Evolutionary conservation across 2,329 filamentous ascomycete species (phyloP), one percentile per base, ranked within the genome.

Genomic region (Amylocarpus encephaloides): DNA sequence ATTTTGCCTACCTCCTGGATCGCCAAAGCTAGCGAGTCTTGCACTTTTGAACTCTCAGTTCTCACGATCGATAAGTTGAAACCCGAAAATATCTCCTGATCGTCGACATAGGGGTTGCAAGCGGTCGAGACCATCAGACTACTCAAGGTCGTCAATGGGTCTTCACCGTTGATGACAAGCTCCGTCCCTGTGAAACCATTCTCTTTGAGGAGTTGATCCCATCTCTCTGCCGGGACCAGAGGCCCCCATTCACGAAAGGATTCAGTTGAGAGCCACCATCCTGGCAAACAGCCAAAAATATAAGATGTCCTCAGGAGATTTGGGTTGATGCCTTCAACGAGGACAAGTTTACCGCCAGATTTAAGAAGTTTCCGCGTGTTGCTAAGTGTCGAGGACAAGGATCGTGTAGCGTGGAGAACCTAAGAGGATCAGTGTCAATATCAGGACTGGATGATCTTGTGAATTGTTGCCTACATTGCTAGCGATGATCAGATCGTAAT

Each of bases 401-500:
- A 48, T 9, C 46, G 38, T 11, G 59, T 63, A 4, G 60, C 61
- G 40, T 62, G 61, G 3, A 63, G 22, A 11, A 50, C 60, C 50
- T 62, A 59, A 12, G 58, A 36, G 6, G 62, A 36, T 5, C 34
- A 10, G 34, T 36, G 34, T 36, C 11, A 13, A 16, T 36, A 10
- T 4, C 11, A 13, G 22, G 22, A 26, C 3, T 36, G 9, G 12
- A 36, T 4, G 3, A 36, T 36, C 34, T 13, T 16, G 34, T 13
- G 34, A 5, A 10, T 36, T 16, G 12, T 36, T 26, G 22, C 39
- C 22, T 42, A 42, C 39, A 13, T 42, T 42, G 12, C 13, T 13
- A 1, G 68, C 70, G 19, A 73, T 55, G 18, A 74, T 49, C 6
- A 74, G 7, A 39, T 74, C 72, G 51, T 67, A 73, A 0, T 58